phyloP scores from a whole-genome alignment of 345 rosid genomes.

The Cardamine occulta region DNA sequence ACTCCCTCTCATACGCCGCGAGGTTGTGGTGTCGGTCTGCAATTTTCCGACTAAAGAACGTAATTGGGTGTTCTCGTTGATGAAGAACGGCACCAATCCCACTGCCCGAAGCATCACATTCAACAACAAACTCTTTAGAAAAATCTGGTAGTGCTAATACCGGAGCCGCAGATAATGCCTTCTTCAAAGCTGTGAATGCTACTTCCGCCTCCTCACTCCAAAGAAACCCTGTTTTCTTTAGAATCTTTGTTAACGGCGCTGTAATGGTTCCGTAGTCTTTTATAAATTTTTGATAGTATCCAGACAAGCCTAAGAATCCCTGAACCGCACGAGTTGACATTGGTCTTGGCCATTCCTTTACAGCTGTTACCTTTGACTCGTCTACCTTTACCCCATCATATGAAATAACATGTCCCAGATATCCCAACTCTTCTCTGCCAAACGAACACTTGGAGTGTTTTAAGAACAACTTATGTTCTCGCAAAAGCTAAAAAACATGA shows the following conservation, averaged over 20 bases:
- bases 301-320: not conserved
- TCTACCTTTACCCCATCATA: not conserved
- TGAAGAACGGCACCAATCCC: not conserved
- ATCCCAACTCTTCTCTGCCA: not conserved
- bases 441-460: not conserved
- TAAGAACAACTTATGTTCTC: fast-evolving
- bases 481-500: not conserved
- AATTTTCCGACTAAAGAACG: not conserved
- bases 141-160: not conserved
- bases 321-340: not conserved
- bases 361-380: not conserved
- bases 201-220: not conserved
- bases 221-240: not conserved
- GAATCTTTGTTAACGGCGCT: not conserved
- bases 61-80: not conserved
- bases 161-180: not conserved
- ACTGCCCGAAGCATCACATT: not conserved
- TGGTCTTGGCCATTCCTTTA: not conserved
- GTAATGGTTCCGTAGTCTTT: not conserved
- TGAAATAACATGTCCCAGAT: not conserved
- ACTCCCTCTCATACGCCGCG: not conserved
- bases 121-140: not conserved
- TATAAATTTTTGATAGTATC: no score
- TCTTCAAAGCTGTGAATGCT: not conserved
- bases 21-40: not conserved